Percentiles rank a stretch among this genome's conserved stretches.
phyloP scores from a whole-genome alignment of 352 stramenopile genomes.

The Blastocystis hominis region DNA sequence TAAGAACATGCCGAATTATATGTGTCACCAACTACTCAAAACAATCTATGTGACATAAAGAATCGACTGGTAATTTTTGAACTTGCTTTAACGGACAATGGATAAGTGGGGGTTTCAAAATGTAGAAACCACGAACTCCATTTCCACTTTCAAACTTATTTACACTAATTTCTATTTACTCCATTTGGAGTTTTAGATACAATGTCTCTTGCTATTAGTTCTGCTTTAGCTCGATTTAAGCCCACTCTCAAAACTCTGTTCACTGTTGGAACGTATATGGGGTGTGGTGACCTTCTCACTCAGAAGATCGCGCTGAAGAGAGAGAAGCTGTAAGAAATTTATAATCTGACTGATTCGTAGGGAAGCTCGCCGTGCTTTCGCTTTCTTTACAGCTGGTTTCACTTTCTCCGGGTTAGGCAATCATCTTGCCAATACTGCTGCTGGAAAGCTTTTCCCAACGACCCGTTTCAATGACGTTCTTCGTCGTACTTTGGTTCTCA shows the following conservation, averaged over 20 bases:
- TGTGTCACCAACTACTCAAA: neutral
- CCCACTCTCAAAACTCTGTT: constrained; percentile 12
- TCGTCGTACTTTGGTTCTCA: neutral
- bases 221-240: neutral
- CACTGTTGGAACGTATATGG: constrained; percentile 48
- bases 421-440: constrained; percentile 42
- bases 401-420: constrained; percentile 51
- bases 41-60: neutral
- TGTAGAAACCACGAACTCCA: neutral
- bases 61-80: neutral
- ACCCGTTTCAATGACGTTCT: constrained; percentile 51
- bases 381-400: constrained; percentile 54
- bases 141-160: constrained; percentile 8
- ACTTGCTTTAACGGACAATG: neutral
- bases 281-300: constrained; percentile 46
- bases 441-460: constrained; percentile 20
- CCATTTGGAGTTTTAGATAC: constrained; percentile 55
- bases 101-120: neutral
- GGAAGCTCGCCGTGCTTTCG: constrained; percentile 41
- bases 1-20: neutral
- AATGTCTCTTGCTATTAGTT: constrained; percentile 32
- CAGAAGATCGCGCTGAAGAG: constrained; percentile 56
- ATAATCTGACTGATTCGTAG: neutral
- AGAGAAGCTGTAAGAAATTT: constrained; percentile 31
- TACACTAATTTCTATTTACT: constrained; percentile 51